phyloP scores from a whole-genome alignment of 225 moss, liverwort and hornwort genomes.

The Pseudisothecium myosuroides region DNA sequence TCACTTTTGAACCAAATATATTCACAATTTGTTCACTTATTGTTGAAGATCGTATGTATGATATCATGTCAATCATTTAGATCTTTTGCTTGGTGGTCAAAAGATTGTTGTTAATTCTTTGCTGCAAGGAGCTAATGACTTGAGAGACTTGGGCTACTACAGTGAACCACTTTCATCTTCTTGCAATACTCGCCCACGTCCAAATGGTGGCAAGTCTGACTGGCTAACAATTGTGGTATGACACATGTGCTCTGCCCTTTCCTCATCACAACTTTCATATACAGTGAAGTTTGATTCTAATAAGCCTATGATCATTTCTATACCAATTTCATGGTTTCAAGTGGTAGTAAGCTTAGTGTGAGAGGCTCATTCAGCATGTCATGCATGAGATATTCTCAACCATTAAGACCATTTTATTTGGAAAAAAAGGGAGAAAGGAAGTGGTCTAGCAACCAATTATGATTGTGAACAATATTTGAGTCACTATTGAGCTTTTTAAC shows the following conservation, averaged over 20 bases:
- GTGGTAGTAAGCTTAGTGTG: background rate
- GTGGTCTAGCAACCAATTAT: background rate
- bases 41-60: background rate
- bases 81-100: background rate
- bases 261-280: background rate
- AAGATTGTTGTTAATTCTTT: background rate
- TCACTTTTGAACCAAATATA: background rate
- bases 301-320: background rate
- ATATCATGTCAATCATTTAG: background rate
- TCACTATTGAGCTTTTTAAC: no score
- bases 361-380: accelerated
- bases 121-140: background rate
- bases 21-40: background rate
- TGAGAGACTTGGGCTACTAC: background rate
- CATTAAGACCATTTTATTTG: no score
- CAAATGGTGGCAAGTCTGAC: slow-evolving; percentile 48
- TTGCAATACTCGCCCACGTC: slow-evolving; percentile 46
- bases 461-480: background rate
- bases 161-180: slow-evolving; percentile 53
- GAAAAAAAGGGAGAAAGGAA: background rate
- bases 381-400: background rate
- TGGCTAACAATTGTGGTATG: slow-evolving; percentile 61
- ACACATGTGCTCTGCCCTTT: background rate
- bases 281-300: background rate
- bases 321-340: background rate